phyloP scores from a whole-genome alignment of 495 filamentous ascomycete species.

The Penicillium waksmanii region DNA sequence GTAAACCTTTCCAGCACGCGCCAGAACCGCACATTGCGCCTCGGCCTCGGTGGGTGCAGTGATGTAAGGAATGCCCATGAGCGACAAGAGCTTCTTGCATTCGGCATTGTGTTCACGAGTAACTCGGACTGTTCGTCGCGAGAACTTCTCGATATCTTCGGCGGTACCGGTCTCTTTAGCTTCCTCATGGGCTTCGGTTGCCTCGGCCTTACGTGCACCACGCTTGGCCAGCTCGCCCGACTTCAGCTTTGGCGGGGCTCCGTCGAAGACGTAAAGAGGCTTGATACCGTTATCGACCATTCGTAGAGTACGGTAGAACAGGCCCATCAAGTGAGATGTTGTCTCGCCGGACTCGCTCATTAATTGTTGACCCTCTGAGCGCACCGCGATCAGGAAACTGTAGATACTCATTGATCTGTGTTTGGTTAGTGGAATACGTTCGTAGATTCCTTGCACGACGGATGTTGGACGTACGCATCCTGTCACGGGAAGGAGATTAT shows the following conservation, averaged over 20 bases:
- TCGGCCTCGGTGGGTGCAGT: slow-evolving; percentile 96
- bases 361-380: slow-evolving; percentile 93
- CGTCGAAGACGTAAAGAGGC: slow-evolving; percentile 96
- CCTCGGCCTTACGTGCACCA: slow-evolving; percentile 87
- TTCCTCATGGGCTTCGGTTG: slow-evolving; percentile 84
- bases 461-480: slow-evolving; percentile 75
- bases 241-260: slow-evolving; percentile 94
- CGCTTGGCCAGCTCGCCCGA: slow-evolving; percentile 94
- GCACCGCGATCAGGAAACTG: slow-evolving; percentile 96
- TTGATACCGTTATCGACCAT: slow-evolving; percentile 99
- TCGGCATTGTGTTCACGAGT: slow-evolving; percentile 95
- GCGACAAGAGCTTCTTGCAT: slow-evolving; percentile 83
- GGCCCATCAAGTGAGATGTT: slow-evolving; percentile 96
- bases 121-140: slow-evolving; percentile 90
- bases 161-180: slow-evolving; percentile 97
- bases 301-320: slow-evolving; percentile 98
- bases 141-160: slow-evolving; percentile 97
- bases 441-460: slow-evolving; percentile 1
- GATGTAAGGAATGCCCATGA: slow-evolving; percentile 97
- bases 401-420: slow-evolving; percentile 97
- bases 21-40: slow-evolving; percentile 91
- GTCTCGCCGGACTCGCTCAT: slow-evolving; percentile 93
- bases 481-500: slow-evolving; percentile 33
- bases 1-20: slow-evolving; percentile 91
- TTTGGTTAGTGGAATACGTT: slow-evolving; percentile 22